phyloP scores from a whole-genome alignment of 306 rosid species.

The Malus asiatica region DNA sequence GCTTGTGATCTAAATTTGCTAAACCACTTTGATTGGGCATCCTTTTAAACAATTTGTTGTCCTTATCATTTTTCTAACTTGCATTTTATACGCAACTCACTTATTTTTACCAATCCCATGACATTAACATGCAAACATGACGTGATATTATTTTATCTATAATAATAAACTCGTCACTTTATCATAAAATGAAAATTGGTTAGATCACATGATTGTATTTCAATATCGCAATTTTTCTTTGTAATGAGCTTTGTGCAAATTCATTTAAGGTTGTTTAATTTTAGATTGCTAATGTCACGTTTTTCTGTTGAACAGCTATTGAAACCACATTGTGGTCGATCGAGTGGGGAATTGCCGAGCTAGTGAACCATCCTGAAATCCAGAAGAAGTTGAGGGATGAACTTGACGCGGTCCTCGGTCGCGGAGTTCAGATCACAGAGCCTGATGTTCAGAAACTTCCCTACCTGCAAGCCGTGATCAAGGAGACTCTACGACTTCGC shows the following conservation, averaged over 20 bases:
- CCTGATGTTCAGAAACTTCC: constrained; percentile 65
- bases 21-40: not conserved
- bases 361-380: constrained; percentile 75
- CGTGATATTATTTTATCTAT: too few relatives aligned
- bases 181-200: too few relatives aligned
- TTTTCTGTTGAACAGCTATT: constrained; percentile 45
- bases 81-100: not conserved
- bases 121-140: not conserved
- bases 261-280: not conserved
- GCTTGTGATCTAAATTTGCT: not conserved
- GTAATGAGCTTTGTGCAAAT: not conserved
- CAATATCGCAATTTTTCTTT: too few relatives aligned
- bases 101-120: not conserved
- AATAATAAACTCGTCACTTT: too few relatives aligned
- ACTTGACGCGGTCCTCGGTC: constrained; percentile 55
- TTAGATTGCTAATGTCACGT: not conserved
- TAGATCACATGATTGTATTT: too few relatives aligned
- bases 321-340: constrained; percentile 89
- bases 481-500: constrained; percentile 67
- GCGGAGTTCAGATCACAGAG: constrained; percentile 56
- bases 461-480: constrained; percentile 82
- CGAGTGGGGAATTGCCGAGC: constrained; percentile 88
- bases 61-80: not conserved
- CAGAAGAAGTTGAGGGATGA: constrained; percentile 56
- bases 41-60: too few relatives aligned